Evolutionary conservation across 176 grass and related monocot species (phyloP).

Genomic region (Zoysia japonica): DNA sequence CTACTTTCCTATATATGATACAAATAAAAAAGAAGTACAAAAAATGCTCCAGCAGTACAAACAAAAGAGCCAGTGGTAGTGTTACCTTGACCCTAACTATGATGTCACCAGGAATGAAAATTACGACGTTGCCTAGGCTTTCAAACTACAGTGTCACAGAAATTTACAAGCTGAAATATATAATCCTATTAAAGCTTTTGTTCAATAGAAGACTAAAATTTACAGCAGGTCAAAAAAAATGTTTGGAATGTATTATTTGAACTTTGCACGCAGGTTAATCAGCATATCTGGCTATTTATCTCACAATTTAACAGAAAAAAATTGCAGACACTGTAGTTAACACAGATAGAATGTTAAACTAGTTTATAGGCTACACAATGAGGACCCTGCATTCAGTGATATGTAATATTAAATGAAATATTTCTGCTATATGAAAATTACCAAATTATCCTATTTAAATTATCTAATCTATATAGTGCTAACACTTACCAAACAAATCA

Average conservation of each 20-base stretch:
- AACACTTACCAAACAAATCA: not conserved
- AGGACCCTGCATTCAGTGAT: not conserved
- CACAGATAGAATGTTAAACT: not conserved
- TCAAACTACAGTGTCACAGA: too few relatives aligned
- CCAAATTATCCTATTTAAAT: not conserved
- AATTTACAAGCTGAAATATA: too few relatives aligned
- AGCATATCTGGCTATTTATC: not conserved
- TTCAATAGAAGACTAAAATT: not conserved
- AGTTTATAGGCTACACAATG: not conserved
- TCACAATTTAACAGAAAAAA: not conserved
- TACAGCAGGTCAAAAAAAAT: not conserved
- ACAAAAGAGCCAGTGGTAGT: too few relatives aligned
- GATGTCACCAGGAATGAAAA: not conserved
- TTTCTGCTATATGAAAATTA: not conserved
- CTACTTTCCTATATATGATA: conserved; percentile 1
- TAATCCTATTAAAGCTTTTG: too few relatives aligned
- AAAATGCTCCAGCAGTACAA: too few relatives aligned
- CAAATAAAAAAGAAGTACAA: not conserved
- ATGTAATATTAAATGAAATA: not conserved
- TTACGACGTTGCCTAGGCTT: too few relatives aligned
- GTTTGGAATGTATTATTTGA: conserved; percentile 2
- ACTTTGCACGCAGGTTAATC: conserved; percentile 3
- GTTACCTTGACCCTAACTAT: too few relatives aligned
- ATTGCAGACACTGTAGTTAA: not conserved
- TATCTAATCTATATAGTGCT: not conserved